Base-by-base conservation (phyloP, 202 grass and related monocot species). In the Carex sylvatica region DNA sequence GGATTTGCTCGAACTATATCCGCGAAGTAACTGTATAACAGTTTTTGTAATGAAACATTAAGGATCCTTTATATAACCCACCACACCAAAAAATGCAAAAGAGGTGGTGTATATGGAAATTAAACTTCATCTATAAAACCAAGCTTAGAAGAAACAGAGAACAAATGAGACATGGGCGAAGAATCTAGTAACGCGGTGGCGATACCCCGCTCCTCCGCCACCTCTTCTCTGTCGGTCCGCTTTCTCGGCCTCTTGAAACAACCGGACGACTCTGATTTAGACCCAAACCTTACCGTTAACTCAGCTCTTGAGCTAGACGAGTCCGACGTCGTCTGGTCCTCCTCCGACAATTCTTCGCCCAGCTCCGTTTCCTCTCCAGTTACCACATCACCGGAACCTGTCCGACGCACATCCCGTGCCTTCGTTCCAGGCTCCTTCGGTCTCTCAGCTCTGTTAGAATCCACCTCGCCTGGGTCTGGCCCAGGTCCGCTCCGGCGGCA, bases 321-420 rank as follows among this genome's bases (percentile, higher is more conserved):
- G 85, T 87, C 79, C 75, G 95, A 98, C 79, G 90, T 97, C 26
- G 85, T 97, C 51, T 98, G 92, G 95, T 97, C 90, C 0, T 53
- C 74, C 15, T 2, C 82, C 2, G 52, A 78, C 14, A 84, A 80
- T 5, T 88, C 85, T 2, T 35, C 78, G 53, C 86, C 84, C 8
- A 69, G 85, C 54, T 79, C 88, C 47, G 71, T 90, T 46, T 91
- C 87, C 16, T 79, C 88, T 28, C 87, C 91, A 0, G 51, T 80
- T 4, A 18, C 55, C 8, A 72, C 35, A 12, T 89, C 85, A 16
- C 53, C 79, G 16, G 61, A 42, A 13, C 36, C 47, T 11, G 0
- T 49, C 18, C 22, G 63, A 46, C 47, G 66, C 35, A 88, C 77
- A 46, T 73, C 87, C 56, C 83, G 74, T 56, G 47, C 77, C 36